phyloP scores from a whole-genome alignment of 2,329 filamentous ascomycete species.

The Talaromyces sp. region DNA sequence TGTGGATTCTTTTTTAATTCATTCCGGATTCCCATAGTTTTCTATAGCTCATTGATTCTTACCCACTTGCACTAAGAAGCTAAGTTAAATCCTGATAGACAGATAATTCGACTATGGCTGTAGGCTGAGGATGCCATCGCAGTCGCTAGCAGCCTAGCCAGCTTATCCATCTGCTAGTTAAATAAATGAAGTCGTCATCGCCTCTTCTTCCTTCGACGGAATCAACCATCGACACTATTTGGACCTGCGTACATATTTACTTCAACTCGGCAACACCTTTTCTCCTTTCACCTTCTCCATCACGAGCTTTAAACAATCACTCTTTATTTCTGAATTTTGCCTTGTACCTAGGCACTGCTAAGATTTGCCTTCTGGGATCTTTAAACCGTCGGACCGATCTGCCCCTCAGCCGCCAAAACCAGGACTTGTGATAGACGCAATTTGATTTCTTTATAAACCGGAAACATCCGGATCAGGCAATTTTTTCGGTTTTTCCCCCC shows the following conservation, averaged over 20 bases:
- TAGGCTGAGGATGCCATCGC: constrained; percentile 2
- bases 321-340: background rate
- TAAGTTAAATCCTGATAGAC: constrained; percentile 6
- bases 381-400: background rate
- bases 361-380: background rate
- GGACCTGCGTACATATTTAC: background rate
- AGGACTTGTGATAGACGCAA: background rate
- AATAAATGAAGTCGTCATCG: constrained; percentile 10
- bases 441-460: background rate
- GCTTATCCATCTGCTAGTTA: background rate
- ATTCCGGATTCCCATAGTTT: constrained; percentile 5
- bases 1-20: constrained; percentile 3
- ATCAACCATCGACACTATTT: background rate
- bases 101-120: constrained; percentile 2
- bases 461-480: background rate
- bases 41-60: constrained; percentile 4
- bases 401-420: background rate
- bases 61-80: background rate
- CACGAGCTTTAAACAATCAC: background rate
- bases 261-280: background rate
- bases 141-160: background rate
- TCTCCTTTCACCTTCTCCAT: background rate
- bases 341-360: background rate
- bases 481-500: background rate
- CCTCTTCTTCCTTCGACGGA: background rate